These are phyloP conservation scores for Nymphaea colorata DNA, from an alignment of 164 flowering plant genomes.

Conservation along the genomic window DNA sequence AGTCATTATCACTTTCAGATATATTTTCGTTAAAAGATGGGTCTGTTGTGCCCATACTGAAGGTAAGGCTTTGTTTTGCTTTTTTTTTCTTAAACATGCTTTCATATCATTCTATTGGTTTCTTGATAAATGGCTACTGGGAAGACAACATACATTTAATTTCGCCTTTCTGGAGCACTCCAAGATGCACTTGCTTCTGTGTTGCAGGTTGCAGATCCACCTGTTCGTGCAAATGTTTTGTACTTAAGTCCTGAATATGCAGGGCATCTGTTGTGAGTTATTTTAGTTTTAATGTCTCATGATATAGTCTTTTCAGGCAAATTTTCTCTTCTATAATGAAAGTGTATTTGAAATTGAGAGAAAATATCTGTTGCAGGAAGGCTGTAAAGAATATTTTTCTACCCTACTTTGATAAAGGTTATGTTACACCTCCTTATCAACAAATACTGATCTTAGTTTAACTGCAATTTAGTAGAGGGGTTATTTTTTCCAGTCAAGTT, in stretches of 20 bases:
- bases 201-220: conserved; percentile 71
- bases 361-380: conserved; percentile 39
- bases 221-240: conserved; percentile 87
- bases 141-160: too few species aligned
- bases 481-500: too few species aligned
- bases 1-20: conserved; percentile 79
- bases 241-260: conserved; percentile 54
- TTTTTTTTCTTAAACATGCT: neutral
- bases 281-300: neutral
- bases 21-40: conserved; percentile 65
- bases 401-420: conserved; percentile 69
- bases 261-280: conserved; percentile 57
- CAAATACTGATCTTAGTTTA: too few species aligned
- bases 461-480: too few species aligned
- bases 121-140: neutral
- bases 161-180: too few species aligned
- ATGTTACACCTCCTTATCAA: conserved; percentile 1
- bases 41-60: conserved; percentile 62
- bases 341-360: neutral
- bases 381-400: conserved; percentile 45
- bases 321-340: too few species aligned
- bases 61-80: conserved; percentile 28
- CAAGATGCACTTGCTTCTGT: neutral
- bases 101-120: neutral
- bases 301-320: too few species aligned